These are phyloP conservation scores for Clonostachys chloroleuca DNA, from an alignment of 2,329 filamentous ascomycete species.

Conservation along the genomic window DNA sequence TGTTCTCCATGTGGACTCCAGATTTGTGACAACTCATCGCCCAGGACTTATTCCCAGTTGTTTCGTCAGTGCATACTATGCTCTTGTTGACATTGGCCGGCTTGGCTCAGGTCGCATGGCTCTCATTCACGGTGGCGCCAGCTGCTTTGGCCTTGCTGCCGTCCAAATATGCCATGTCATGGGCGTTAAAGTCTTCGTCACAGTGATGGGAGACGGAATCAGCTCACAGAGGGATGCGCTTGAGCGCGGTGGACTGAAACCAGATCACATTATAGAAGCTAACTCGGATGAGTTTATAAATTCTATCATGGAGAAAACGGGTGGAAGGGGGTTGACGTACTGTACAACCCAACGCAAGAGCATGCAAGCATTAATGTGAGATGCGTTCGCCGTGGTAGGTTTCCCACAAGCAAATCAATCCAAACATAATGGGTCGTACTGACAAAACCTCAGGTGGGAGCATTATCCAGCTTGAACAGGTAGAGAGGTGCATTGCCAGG, in stretches of 20 bases:
- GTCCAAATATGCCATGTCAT: constrained; percentile 29
- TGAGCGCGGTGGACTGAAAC: constrained; percentile 20
- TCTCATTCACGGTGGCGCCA: constrained; percentile 38
- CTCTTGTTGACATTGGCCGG: constrained; percentile 25
- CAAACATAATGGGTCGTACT: neutral
- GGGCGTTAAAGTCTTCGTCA: constrained; percentile 36
- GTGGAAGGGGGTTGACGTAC: constrained; percentile 28
- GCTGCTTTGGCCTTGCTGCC: constrained; percentile 36
- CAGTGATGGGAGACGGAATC: constrained; percentile 20
- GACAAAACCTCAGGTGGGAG: constrained; percentile 10
- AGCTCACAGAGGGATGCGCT: constrained; percentile 30
- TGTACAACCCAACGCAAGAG: constrained; percentile 39
- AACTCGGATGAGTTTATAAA: constrained; percentile 25
- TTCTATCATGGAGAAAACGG: constrained; percentile 22
- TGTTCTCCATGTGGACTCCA: constrained; percentile 20
- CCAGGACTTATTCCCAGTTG: constrained; percentile 25
- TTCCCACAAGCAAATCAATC: neutral
- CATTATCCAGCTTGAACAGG: constrained; percentile 20
- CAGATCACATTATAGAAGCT: constrained; percentile 29
- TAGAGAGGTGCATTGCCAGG: constrained; percentile 7
- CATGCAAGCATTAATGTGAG: constrained; percentile 20
- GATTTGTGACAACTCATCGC: constrained; percentile 22
- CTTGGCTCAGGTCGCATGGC: constrained; percentile 19
- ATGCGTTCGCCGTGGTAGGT: constrained; percentile 29
- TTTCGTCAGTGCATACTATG: constrained; percentile 35